phyloP scores from a whole-genome alignment of 306 rosid genomes.

The Sophora flavescens region DNA sequence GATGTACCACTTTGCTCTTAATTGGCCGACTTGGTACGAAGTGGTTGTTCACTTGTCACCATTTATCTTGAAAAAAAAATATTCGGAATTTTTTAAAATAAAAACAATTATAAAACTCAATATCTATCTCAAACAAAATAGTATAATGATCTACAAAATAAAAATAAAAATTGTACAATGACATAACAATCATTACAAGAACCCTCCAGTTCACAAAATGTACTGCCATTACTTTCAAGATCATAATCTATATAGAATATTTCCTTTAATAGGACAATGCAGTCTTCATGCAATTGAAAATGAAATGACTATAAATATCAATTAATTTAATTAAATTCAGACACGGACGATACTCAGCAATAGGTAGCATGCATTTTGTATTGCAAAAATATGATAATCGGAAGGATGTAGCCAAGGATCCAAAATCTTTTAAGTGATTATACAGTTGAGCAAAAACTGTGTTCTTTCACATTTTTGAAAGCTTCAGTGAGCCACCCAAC shows the following conservation, averaged over 20 bases:
- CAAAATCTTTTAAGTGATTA: neutral
- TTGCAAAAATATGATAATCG: neutral
- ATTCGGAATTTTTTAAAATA: constrained; percentile 10
- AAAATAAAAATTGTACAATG: neutral
- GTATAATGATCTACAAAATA: neutral
- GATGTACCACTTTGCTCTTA: too few species aligned
- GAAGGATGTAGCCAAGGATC: neutral
- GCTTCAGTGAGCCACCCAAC: neutral
- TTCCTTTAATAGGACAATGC: constrained; percentile 4
- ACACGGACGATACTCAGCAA: neutral
- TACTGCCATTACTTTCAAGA: constrained; percentile 1
- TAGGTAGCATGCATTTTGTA: neutral
- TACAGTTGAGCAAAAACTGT: neutral
- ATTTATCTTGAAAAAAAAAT: too few species aligned
- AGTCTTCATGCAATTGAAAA: constrained; percentile 24
- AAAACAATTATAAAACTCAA: neutral
- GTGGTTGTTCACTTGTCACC: too few species aligned
- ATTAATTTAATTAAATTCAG: neutral
- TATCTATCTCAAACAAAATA: constrained; percentile 11
- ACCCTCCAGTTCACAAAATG: constrained; percentile 6
- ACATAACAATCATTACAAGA: constrained; percentile 16
- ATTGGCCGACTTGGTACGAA: too few species aligned
- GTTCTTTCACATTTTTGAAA: neutral
- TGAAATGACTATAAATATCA: constrained; percentile 11
- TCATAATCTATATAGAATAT: constrained; percentile 13